Conservation (phyloP, 2,329 filamentous ascomycete genomes). For the Shiraia sp. region DNA sequence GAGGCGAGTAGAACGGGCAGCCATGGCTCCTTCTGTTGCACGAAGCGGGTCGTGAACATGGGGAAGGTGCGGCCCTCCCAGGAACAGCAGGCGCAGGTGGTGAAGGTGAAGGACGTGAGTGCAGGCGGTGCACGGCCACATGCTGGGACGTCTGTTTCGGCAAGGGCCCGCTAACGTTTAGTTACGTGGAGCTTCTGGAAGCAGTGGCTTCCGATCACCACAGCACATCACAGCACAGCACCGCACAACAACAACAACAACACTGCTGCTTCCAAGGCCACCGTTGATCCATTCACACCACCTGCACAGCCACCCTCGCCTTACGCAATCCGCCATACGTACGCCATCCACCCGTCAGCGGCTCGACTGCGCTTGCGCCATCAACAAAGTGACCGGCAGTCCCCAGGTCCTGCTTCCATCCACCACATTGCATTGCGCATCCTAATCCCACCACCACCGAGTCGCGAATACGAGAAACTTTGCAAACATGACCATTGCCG, state of each 20-base stretch:
- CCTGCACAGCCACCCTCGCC: conserved; percentile 37
- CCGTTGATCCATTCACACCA: conserved; percentile 12
- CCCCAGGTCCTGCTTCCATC: conserved; percentile 4
- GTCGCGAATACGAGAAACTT: conserved; percentile 3
- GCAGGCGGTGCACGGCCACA: conserved; percentile 13
- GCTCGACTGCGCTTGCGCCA: conserved; percentile 30
- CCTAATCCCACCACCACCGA: conserved; percentile 1
- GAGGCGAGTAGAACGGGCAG: conserved; percentile 20
- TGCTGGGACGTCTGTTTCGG: conserved; percentile 26
- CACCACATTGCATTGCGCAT: conserved; percentile 10
- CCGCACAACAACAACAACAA: conserved; percentile 19
- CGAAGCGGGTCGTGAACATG: conserved; percentile 16
- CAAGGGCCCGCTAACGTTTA: conserved; percentile 20
- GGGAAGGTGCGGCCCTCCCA: conserved; percentile 22
- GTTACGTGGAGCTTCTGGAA: conserved; percentile 42
- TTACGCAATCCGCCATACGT: conserved; percentile 36
- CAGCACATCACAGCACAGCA: conserved; percentile 19
- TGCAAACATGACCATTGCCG: conserved; percentile 59
- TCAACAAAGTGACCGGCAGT: conserved; percentile 21
- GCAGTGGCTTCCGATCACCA: conserved; percentile 26
- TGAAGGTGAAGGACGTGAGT: conserved; percentile 13
- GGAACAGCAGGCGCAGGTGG: conserved; percentile 26
- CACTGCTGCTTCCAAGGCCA: conserved; percentile 6
- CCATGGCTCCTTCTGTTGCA: conserved; percentile 27
- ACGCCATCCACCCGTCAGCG: conserved; percentile 23